These are phyloP conservation scores for Coniella vitis DNA, from an alignment of 2,329 filamentous ascomycete species.

Conservation along the genomic window DNA sequence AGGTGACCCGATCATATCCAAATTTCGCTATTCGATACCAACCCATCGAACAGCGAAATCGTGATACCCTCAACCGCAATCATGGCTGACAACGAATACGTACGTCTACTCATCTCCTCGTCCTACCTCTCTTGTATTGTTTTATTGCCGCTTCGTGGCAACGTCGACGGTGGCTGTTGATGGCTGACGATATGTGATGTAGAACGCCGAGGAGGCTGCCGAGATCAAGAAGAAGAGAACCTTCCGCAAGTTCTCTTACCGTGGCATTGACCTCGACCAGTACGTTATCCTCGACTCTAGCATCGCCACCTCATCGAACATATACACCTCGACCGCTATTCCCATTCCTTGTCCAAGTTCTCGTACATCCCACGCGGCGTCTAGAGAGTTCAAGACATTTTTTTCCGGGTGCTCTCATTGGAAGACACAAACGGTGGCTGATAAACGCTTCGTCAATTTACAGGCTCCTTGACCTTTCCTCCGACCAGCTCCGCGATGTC, in stretches of 20 bases:
- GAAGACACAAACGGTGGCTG: slow-evolving; percentile 4
- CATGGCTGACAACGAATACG: slow-evolving; percentile 62
- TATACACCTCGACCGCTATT: neutral
- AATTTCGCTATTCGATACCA: slow-evolving; percentile 28
- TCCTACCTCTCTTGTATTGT: neutral
- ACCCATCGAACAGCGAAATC: slow-evolving; percentile 32
- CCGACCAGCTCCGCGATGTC: slow-evolving; percentile 98
- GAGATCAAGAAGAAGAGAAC: slow-evolving; percentile 99
- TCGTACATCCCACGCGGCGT: neutral
- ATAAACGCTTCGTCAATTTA: slow-evolving; percentile 13
- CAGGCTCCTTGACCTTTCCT: slow-evolving; percentile 97
- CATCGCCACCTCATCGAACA: neutral
- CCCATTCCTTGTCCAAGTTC: neutral
- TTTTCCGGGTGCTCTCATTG: neutral
- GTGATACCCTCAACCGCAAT: slow-evolving; percentile 41
- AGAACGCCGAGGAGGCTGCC: slow-evolving; percentile 97
- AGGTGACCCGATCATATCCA: slow-evolving; percentile 13
- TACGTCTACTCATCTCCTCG: slow-evolving; percentile 21
- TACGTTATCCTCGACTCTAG: slow-evolving; percentile 45
- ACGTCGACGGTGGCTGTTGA: slow-evolving; percentile 7
- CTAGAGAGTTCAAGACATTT: slow-evolving; percentile 20
- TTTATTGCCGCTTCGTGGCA: neutral
- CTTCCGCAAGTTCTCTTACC: slow-evolving; percentile 99
- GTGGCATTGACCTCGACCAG: slow-evolving; percentile 99
- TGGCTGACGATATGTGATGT: slow-evolving; percentile 19